Evolutionary conservation across 768 basidiomycete genomes (phyloP).

Genomic region (Galerina marginata): DNA sequence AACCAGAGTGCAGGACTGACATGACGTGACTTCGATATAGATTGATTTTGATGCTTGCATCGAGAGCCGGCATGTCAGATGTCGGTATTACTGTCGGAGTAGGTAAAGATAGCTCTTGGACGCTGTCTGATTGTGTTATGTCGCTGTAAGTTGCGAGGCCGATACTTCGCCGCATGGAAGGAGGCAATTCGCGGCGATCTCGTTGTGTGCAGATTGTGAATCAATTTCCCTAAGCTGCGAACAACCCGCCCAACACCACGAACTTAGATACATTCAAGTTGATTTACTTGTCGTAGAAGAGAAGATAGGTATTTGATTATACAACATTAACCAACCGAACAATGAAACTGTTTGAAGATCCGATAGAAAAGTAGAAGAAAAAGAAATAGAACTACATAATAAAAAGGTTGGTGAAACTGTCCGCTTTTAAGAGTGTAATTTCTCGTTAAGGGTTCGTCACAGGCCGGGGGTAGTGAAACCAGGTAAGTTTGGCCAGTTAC

Average conservation of each 20-base stretch:
- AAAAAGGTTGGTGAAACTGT: conserved; percentile 3
- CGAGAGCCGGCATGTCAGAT: not conserved
- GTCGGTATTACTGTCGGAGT: not conserved
- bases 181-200: too few species aligned
- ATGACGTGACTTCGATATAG: conserved; percentile 5
- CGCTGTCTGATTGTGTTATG: conserved; percentile 2
- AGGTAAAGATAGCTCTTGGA: not conserved
- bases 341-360: too few species aligned
- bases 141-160: not conserved
- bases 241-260: too few species aligned
- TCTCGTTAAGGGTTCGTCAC: conserved; percentile 10
- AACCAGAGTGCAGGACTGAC: not conserved
- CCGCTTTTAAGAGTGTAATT: conserved; percentile 5
- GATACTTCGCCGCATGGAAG: too few species aligned
- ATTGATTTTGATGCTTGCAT: not conserved
- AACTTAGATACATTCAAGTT: too few species aligned
- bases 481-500: conserved; percentile 74
- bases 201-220: too few species aligned
- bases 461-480: conserved; percentile 75
- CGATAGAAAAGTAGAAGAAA: not conserved
- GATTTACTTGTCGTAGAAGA: too few species aligned
- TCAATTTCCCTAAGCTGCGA: too few species aligned
- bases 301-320: too few species aligned
- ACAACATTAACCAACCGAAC: not conserved
- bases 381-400: conserved; percentile 7